Percentiles rank a stretch among this genome's conserved stretches.
Evolutionary conservation across 805 yeast genomes (phyloP).

Genomic region (Kurtzmaniella fragi): DNA sequence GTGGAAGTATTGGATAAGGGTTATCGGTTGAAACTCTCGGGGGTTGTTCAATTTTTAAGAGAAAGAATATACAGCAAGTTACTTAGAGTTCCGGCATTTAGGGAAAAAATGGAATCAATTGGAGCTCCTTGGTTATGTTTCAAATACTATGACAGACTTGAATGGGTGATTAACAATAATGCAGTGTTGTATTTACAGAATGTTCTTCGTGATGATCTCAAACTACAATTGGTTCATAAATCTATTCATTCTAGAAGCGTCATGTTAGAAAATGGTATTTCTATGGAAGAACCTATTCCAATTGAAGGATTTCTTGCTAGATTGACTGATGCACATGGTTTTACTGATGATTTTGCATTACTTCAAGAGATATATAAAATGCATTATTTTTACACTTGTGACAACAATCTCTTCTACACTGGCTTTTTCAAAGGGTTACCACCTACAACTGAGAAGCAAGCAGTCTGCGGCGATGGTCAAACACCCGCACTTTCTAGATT

Average conservation of each 20-base stretch:
- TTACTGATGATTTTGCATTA: constrained; percentile 23
- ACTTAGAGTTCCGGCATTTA: not conserved
- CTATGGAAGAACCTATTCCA: constrained; percentile 55
- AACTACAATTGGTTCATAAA: constrained; percentile 58
- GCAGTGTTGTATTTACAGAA: constrained; percentile 23
- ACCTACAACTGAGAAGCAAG: constrained; percentile 41
- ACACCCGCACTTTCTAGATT: too few species aligned
- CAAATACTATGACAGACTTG: constrained; percentile 69
- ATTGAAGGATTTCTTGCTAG: constrained; percentile 77
- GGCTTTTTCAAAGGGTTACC: constrained; percentile 56
- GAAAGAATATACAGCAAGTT: constrained; percentile 24
- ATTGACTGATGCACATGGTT: constrained; percentile 49
- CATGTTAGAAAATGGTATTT: not conserved
- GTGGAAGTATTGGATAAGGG: constrained; percentile 14
- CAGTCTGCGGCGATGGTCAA: constrained; percentile 8
- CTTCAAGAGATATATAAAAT: constrained; percentile 45
- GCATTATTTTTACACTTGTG: constrained; percentile 60
- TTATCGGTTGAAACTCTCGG: constrained; percentile 18
- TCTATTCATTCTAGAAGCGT: constrained; percentile 33
- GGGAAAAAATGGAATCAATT: constrained; percentile 16
- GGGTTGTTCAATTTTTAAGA: constrained; percentile 34
- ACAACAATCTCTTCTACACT: constrained; percentile 56
- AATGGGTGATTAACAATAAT: constrained; percentile 36
- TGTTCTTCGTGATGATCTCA: constrained; percentile 25
- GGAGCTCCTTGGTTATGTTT: constrained; percentile 57